phyloP scores from a whole-genome alignment of 1,284 basidiomycete genomes.

The Rhizoctonia solani region DNA sequence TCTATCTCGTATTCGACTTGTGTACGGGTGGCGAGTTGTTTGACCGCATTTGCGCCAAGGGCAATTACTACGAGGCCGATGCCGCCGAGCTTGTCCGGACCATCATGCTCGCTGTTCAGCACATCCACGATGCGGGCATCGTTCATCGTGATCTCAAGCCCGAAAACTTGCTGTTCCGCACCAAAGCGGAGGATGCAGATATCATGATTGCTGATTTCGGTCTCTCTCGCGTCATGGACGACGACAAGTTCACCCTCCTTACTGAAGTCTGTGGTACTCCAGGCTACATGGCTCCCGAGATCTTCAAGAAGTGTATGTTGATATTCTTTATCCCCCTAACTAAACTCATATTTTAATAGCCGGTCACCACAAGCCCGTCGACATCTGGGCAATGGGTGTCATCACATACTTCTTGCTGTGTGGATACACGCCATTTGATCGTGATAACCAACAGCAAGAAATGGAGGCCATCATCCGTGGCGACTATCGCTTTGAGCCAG shows the following conservation, averaged over 20 bases:
- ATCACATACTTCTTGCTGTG: constrained; percentile 95
- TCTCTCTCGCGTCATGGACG: constrained; percentile 85
- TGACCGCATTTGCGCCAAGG: constrained; percentile 96
- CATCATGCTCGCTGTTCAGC: constrained; percentile 85
- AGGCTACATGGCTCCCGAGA: constrained; percentile 98
- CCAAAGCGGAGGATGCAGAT: constrained; percentile 87
- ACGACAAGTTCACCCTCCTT: constrained; percentile 83
- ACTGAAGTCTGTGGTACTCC: constrained; percentile 96
- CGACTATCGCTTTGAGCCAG: constrained; percentile 90
- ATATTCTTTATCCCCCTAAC: not conserved
- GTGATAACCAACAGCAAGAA: constrained; percentile 83
- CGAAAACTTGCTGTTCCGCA: constrained; percentile 95
- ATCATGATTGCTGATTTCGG: constrained; percentile 99
- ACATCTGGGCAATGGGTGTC: constrained; percentile 97
- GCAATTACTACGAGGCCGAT: constrained; percentile 95
- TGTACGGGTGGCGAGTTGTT: constrained; percentile 98
- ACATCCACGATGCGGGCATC: constrained; percentile 91
- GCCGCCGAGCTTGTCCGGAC: constrained; percentile 89
- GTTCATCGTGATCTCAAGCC: constrained; percentile 99
- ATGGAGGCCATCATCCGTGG: constrained; percentile 93
- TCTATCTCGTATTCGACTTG: constrained; percentile 94
- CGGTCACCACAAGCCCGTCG: constrained; percentile 95
- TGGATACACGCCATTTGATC: constrained; percentile 93
- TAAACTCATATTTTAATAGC: too few species aligned
- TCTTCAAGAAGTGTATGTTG: constrained; percentile 84